Evolutionary conservation across 2,329 filamentous ascomycete species (phyloP).

Genomic region (Hawksworthiomyces lignivorus): DNA sequence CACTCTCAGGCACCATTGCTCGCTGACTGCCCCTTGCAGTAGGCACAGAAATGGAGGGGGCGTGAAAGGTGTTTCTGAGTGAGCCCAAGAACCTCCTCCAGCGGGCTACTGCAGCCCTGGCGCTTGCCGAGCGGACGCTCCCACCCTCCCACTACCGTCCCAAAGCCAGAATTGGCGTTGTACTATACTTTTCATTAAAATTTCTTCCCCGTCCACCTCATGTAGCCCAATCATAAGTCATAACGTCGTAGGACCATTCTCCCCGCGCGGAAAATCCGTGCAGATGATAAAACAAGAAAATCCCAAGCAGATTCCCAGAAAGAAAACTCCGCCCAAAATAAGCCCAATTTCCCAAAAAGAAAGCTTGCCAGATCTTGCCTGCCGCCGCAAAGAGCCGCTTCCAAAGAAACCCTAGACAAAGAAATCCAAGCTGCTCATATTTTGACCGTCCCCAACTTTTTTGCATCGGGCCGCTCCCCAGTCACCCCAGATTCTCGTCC

Average conservation of each 20-base stretch:
- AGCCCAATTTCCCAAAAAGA: too few relatives aligned
- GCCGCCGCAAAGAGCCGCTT: too few relatives aligned
- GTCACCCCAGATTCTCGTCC: background rate
- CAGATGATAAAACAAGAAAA: background rate
- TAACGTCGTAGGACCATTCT: constrained; percentile 35
- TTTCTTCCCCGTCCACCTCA: constrained; percentile 22
- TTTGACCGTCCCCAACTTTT: too few relatives aligned
- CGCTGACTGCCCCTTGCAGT: constrained; percentile 12
- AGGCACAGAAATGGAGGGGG: constrained; percentile 7
- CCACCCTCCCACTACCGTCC: constrained; percentile 10
- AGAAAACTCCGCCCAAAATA: background rate
- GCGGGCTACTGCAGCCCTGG: constrained; percentile 22
- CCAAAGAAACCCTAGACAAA: too few relatives aligned
- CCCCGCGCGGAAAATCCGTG: constrained; percentile 13
- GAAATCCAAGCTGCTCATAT: too few relatives aligned
- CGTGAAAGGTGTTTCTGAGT: constrained; percentile 6
- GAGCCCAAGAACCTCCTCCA: constrained; percentile 6
- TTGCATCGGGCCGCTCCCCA: too few relatives aligned
- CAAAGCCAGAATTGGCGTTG: constrained; percentile 10
- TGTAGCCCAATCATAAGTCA: constrained; percentile 47
- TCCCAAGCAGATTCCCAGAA: background rate
- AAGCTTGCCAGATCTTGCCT: too few relatives aligned
- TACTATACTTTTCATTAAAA: constrained; percentile 35
- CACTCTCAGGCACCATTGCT: background rate
- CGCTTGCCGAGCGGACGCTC: constrained; percentile 18